Conservation (phyloP, 2,329 filamentous ascomycete genomes). For the Samsoniella hepiali region DNA sequence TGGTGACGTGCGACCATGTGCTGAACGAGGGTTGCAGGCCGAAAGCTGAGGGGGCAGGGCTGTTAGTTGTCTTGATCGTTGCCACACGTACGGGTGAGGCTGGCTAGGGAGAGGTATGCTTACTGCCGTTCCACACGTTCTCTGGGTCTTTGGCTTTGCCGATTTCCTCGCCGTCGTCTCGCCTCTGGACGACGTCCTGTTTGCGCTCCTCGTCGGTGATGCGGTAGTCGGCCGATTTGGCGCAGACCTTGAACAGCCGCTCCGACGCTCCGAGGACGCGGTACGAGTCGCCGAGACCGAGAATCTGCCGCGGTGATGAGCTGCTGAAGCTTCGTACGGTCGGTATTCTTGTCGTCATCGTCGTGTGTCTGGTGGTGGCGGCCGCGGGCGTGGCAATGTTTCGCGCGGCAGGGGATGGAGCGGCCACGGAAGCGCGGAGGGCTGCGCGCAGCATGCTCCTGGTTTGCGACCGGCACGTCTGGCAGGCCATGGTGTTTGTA, state of each 20-base stretch:
- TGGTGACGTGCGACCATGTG: constrained; percentile 93
- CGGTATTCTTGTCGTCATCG: neutral
- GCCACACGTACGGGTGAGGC: neutral
- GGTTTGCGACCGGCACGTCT: constrained; percentile 46
- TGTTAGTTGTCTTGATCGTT: constrained; percentile 5
- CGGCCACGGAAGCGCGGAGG: constrained; percentile 28
- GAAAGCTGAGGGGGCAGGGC: constrained; percentile 53
- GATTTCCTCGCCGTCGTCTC: constrained; percentile 77
- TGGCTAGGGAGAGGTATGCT: neutral
- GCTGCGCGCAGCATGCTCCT: constrained; percentile 37
- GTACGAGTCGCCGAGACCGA: constrained; percentile 53
- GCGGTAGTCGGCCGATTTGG: constrained; percentile 69
- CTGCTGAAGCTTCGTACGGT: constrained; percentile 35
- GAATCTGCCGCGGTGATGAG: constrained; percentile 31
- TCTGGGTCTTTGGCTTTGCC: constrained; percentile 44
- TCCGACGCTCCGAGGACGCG: constrained; percentile 77
- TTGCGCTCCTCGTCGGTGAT: constrained; percentile 67
- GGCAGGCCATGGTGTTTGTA: constrained; percentile 43
- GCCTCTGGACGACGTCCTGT: constrained; percentile 64
- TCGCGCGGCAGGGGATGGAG: constrained; percentile 26
- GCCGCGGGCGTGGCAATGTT: constrained; percentile 4
- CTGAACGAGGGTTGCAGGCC: constrained; percentile 82
- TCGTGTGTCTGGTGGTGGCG: constrained; percentile 6
- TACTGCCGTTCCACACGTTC: constrained; percentile 72
- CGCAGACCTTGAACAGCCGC: constrained; percentile 72